phyloP scores from a whole-genome alignment of 768 basidiomycete genomes.

The Agrocybe chaxingu region DNA sequence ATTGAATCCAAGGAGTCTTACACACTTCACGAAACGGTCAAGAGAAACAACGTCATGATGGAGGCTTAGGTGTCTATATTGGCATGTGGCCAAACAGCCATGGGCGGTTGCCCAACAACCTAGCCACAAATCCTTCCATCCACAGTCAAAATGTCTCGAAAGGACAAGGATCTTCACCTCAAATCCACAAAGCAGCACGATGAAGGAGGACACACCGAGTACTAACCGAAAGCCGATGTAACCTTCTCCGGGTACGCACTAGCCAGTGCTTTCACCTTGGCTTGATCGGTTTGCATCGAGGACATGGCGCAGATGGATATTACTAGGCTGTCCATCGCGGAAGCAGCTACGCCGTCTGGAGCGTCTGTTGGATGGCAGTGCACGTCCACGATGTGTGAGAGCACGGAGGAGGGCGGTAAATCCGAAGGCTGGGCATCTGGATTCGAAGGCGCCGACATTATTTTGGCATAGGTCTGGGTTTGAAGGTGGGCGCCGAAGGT shows the following conservation, averaged over 20 bases:
- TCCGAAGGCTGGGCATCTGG: not conserved
- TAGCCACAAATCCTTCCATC: no score
- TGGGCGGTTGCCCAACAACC: no score
- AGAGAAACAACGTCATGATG: not conserved
- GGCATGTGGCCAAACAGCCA: no score
- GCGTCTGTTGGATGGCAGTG: constrained; percentile 95
- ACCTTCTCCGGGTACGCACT: constrained; percentile 58
- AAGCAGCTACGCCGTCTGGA: constrained; percentile 21
- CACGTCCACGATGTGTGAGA: constrained; percentile 75
- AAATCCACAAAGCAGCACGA: not conserved
- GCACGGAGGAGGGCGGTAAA: constrained; percentile 36
- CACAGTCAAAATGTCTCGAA: no score
- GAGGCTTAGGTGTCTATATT: not conserved
- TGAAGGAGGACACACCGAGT: not conserved
- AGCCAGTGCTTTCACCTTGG: constrained; percentile 65
- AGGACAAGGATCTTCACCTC: no score
- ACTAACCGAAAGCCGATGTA: constrained; percentile 86
- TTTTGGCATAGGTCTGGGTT: no score
- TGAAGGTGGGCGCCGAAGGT: no score
- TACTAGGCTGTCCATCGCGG: constrained; percentile 52
- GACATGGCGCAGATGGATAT: constrained; percentile 88
- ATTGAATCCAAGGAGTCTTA: not conserved
- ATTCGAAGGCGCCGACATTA: no score
- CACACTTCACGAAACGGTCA: no score
- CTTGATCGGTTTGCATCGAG: constrained; percentile 62